phyloP scores from a whole-genome alignment of 2,329 filamentous ascomycete genomes.

The Dactylella cylindrospora region DNA sequence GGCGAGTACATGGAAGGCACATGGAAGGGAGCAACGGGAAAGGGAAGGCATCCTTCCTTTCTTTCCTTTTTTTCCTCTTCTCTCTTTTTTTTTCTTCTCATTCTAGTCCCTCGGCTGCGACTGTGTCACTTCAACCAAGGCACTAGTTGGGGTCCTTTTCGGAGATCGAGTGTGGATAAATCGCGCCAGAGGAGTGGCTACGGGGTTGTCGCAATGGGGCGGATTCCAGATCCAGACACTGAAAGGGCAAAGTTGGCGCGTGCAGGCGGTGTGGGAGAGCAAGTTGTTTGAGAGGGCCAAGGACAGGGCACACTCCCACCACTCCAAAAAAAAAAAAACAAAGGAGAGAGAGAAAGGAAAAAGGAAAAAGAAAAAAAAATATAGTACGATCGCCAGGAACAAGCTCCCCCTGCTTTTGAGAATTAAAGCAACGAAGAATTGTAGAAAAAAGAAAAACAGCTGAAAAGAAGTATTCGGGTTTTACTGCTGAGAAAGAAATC shows the following conservation, averaged over 20 bases:
- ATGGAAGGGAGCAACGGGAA: conserved; percentile 39
- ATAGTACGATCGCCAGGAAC: conserved; percentile 19
- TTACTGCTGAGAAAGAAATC: conserved; percentile 37
- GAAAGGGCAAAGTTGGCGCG: conserved; percentile 25
- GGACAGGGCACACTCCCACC: conserved; percentile 29
- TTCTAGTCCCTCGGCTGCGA: conserved; percentile 9
- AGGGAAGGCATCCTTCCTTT: no score
- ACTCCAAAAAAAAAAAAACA: conserved; percentile 2
- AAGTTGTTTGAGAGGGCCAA: no score
- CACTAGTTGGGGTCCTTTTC: conserved; percentile 27
- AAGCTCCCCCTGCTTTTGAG: no score
- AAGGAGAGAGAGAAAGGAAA: conserved; percentile 29
- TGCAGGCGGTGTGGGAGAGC: conserved; percentile 24
- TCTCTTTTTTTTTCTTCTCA: conserved; percentile 14
- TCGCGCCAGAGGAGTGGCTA: conserved; percentile 26
- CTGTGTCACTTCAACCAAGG: conserved; percentile 14
- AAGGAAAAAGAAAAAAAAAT: conserved; percentile 18
- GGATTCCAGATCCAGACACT: conserved; percentile 36
- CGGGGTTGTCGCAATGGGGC: conserved; percentile 24
- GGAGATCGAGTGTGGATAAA: conserved; percentile 34
- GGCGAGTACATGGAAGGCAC: conserved; percentile 41
- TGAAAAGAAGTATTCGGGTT: no score
- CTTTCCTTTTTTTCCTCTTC: conserved; percentile 4
- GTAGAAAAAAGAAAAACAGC: conserved; percentile 17
- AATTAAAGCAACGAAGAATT: no score